Percentiles rank a stretch among this genome's conserved stretches.
These are phyloP conservation scores for Fusarium sororula DNA, from an alignment of 2,329 filamentous ascomycete species.

Conservation along the genomic window DNA sequence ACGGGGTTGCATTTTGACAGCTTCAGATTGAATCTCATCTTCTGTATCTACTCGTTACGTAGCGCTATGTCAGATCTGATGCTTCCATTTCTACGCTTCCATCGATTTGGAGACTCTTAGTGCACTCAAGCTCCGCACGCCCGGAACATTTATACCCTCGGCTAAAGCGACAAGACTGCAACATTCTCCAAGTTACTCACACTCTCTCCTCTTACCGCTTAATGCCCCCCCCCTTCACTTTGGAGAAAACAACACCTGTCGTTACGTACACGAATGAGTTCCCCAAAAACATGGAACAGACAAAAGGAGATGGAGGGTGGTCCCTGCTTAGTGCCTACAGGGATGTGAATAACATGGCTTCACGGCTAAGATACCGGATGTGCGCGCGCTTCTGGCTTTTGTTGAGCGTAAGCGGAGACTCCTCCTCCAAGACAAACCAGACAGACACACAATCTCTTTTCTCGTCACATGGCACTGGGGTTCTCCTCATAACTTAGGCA, in stretches of 20 bases:
- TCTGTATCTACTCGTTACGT: background rate
- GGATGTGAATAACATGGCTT: background rate
- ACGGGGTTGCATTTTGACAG: conserved; percentile 15
- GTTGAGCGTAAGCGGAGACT: conserved; percentile 7
- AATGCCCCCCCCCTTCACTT: background rate
- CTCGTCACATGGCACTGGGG: conserved; percentile 19
- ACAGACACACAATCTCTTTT: conserved; percentile 7
- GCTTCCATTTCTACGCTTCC: background rate
- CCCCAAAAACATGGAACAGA: background rate
- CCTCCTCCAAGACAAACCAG: background rate
- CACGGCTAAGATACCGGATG: conserved; percentile 21
- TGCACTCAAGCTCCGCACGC: conserved; percentile 24
- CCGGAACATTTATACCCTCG: conserved; percentile 25
- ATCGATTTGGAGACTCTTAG: conserved; percentile 3
- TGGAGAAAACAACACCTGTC: conserved; percentile 10
- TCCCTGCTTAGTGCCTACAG: background rate
- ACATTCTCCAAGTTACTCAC: conserved; percentile 27
- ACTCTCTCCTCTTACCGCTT: conserved; percentile 7
- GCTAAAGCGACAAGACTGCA: conserved; percentile 11
- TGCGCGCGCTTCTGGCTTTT: background rate
- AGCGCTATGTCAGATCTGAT: background rate
- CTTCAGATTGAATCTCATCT: background rate
- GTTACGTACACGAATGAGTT: conserved; percentile 18
- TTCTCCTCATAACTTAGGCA: conserved; percentile 16
- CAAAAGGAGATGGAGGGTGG: conserved; percentile 21